Conservation (phyloP, 2,329 filamentous ascomycete species). For the Corinectria fuckeliana region DNA sequence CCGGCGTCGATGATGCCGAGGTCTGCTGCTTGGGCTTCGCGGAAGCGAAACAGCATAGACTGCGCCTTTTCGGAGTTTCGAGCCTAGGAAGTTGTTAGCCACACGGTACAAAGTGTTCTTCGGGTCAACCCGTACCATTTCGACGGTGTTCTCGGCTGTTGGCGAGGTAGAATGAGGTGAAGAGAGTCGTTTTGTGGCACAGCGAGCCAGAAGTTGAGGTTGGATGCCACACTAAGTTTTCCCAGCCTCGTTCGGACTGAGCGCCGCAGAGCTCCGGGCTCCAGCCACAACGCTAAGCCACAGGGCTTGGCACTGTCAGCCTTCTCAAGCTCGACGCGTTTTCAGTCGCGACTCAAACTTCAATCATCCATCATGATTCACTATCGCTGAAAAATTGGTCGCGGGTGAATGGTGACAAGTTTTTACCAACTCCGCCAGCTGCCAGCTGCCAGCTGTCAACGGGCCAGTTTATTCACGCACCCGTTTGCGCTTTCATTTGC, state of each 20-base stretch:
- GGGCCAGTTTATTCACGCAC: not conserved
- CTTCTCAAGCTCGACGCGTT: slow-evolving; percentile 21
- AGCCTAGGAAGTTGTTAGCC: slow-evolving; percentile 63
- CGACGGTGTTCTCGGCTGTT: slow-evolving; percentile 26
- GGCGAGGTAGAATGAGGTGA: slow-evolving; percentile 1
- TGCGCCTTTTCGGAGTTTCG: slow-evolving; percentile 99
- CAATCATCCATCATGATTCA: slow-evolving; percentile 1
- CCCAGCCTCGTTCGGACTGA: slow-evolving; percentile 34
- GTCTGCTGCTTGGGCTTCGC: slow-evolving; percentile 94
- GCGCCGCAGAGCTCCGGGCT: not conserved
- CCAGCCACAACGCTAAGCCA: slow-evolving; percentile 27
- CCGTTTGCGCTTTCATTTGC: not conserved
- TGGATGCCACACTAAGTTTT: slow-evolving; percentile 35
- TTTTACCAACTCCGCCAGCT: not conserved
- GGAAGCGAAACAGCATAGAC: slow-evolving; percentile 99
- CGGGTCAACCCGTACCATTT: slow-evolving; percentile 32
- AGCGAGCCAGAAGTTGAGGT: slow-evolving; percentile 15
- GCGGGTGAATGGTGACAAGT: too few species aligned
- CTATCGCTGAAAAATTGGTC: not conserved
- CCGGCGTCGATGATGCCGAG: slow-evolving; percentile 94
- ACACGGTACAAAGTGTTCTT: accelerated
- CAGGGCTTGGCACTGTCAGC: slow-evolving; percentile 27
- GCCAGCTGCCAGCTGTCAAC: not conserved
- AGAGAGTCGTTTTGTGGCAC: slow-evolving; percentile 12
- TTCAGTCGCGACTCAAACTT: not conserved